These are phyloP conservation scores for Cyclostephanos tholiformis DNA, from an alignment of 108 stramenopile species.

Conservation along the genomic window DNA sequence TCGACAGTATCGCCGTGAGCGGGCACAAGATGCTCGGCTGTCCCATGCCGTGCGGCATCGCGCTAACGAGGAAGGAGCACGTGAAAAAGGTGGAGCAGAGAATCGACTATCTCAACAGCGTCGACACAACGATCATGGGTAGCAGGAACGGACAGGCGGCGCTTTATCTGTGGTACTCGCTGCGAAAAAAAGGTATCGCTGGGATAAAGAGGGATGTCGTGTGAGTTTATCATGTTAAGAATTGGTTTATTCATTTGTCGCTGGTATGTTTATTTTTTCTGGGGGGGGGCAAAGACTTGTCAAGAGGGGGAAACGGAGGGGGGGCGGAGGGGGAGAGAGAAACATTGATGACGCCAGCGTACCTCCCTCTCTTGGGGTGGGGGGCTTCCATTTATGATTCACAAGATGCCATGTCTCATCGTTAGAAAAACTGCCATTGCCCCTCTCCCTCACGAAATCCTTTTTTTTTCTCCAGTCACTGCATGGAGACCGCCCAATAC, in stretches of 20 bases:
- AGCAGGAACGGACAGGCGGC: conserved; percentile 81
- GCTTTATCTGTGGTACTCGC: conserved; percentile 87
- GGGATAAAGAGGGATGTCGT: conserved; percentile 85
- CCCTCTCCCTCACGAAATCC: background rate
- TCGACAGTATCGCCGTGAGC: conserved; percentile 86
- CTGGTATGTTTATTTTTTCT: background rate
- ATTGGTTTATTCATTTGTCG: background rate
- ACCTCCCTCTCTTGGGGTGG: no score
- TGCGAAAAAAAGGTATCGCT: conserved; percentile 85
- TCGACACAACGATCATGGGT: conserved; percentile 87
- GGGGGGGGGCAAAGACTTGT: no score
- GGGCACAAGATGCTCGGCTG: conserved; percentile 93
- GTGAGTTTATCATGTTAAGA: conserved; percentile 50
- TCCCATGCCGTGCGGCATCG: conserved; percentile 91
- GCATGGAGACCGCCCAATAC: conserved; percentile 86
- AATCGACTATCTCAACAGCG: conserved; percentile 85
- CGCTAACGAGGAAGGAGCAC: conserved; percentile 84
- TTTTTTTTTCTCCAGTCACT: conserved; percentile 57
- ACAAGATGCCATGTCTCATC: background rate
- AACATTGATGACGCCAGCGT: no score
- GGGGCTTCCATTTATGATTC: background rate
- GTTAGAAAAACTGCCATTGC: background rate
- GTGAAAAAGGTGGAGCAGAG: conserved; percentile 84
- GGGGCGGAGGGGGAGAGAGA: no score
- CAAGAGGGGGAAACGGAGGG: no score